Percentiles rank a stretch among this genome's conserved stretches.
phyloP scores from a whole-genome alignment of 2,329 filamentous ascomycete species.

The Onygenales sp. region DNA sequence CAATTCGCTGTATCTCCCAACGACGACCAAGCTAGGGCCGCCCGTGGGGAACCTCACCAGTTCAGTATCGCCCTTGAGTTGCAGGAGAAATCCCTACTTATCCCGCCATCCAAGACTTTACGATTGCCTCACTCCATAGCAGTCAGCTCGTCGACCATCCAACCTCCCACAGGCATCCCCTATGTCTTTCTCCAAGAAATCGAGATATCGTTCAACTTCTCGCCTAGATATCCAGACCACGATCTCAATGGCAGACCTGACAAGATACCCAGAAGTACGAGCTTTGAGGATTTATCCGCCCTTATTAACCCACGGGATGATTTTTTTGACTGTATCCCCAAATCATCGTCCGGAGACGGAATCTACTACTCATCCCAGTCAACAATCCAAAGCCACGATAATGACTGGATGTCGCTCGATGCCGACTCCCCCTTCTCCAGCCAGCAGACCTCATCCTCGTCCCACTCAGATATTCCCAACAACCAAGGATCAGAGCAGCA shows the following conservation, averaged over 20 bases:
- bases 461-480: background rate
- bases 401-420: constrained; percentile 6
- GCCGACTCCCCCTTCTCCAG: constrained; percentile 11
- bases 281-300: constrained; percentile 1
- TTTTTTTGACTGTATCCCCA: background rate
- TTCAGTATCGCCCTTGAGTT: constrained; percentile 6
- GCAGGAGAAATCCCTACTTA: background rate
- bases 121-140: constrained; percentile 4
- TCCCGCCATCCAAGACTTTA: background rate
- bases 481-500: constrained; percentile 2
- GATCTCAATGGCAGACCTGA: background rate
- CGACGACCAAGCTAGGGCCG: background rate
- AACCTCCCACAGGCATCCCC: constrained; percentile 8
- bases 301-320: background rate
- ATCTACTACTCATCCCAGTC: background rate
- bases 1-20: background rate
- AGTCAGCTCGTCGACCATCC: background rate
- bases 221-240: background rate
- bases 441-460: constrained; percentile 6
- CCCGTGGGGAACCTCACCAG: background rate
- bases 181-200: constrained; percentile 5
- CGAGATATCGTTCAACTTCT: constrained; percentile 6
- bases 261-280: background rate
- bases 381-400: background rate
- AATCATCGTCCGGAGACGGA: background rate